A percentile compares a stretch with the other conserved stretches of the same genome.
Conservation (phyloP, 2,329 filamentous ascomycete genomes). For the Parasarocladium wereldwijsianum region DNA sequence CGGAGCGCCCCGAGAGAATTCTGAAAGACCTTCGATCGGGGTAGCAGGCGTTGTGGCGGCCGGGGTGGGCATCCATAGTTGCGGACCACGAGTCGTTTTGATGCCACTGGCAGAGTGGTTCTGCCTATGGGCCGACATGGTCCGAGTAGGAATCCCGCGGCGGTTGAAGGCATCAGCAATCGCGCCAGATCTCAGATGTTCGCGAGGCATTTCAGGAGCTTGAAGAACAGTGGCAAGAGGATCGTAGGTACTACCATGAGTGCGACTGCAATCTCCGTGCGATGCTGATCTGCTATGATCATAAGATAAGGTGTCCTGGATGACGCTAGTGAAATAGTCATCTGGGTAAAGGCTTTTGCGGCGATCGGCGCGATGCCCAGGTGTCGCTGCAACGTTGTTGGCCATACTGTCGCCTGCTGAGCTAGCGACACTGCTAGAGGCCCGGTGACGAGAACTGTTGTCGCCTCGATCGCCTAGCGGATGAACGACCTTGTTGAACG, state of each 20-base stretch:
- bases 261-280: constrained; percentile 7
- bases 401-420: constrained; percentile 41
- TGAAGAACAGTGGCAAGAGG: constrained; percentile 24
- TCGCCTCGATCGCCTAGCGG: constrained; percentile 43
- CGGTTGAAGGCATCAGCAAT: constrained; percentile 2
- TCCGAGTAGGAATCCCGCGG: constrained; percentile 1
- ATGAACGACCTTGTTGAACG: constrained; percentile 48
- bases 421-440: constrained; percentile 49
- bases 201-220: constrained; percentile 12
- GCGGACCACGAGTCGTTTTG: constrained; percentile 26
- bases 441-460: constrained; percentile 36
- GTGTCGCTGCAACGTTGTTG: constrained; percentile 29
- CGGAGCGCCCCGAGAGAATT: too few species aligned
- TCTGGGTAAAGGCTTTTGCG: constrained; percentile 39
- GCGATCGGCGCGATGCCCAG: constrained; percentile 36
- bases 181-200: constrained; percentile 11
- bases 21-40: too few species aligned
- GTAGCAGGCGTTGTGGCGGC: neutral
- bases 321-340: constrained; percentile 33
- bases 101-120: constrained; percentile 28
- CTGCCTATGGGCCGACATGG: constrained; percentile 22
- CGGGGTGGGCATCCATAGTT: constrained; percentile 13
- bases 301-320: constrained; percentile 17
- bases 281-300: constrained; percentile 1
- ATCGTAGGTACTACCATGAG: constrained; percentile 21